Evolutionary conservation across 352 stramenopile genomes (phyloP).

Genomic region (Globisporangium barbulae): DNA sequence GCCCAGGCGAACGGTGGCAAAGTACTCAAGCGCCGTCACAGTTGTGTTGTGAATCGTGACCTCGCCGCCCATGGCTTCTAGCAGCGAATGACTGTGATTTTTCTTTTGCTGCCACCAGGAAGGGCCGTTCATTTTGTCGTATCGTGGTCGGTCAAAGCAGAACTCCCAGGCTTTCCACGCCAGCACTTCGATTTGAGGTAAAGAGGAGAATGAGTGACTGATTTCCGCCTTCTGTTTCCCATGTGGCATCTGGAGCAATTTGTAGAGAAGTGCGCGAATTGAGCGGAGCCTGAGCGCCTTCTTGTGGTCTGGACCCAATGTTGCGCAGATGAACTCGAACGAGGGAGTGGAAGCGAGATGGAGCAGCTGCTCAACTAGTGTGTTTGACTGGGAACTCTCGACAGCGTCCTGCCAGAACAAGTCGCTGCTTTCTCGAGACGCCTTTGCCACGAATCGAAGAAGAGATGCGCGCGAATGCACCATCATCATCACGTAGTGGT

Average conservation of each 20-base stretch:
- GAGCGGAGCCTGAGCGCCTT: conserved; percentile 30
- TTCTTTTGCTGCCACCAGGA: conserved; percentile 27
- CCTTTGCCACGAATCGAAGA: conserved; percentile 25
- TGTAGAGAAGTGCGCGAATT: conserved; percentile 22
- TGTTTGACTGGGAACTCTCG: neutral
- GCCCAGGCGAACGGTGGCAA: conserved; percentile 66
- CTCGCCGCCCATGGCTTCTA: conserved; percentile 68
- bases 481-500: neutral
- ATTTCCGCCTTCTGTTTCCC: neutral
- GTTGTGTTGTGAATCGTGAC: conserved; percentile 55
- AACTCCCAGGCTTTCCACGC: conserved; percentile 22
- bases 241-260: conserved; percentile 14
- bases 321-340: conserved; percentile 12
- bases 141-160: neutral
- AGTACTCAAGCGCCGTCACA: conserved; percentile 67
- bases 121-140: neutral
- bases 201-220: neutral
- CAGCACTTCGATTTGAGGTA: conserved; percentile 31
- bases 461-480: conserved; percentile 21
- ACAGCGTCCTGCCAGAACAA: neutral
- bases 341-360: conserved; percentile 21
- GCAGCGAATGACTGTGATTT: conserved; percentile 8
- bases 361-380: conserved; percentile 24
- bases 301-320: conserved; percentile 32
- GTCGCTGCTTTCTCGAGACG: neutral